Evolutionary conservation across 2,329 filamentous ascomycete species (phyloP).

Genomic region (Chaetomium olivaceum): DNA sequence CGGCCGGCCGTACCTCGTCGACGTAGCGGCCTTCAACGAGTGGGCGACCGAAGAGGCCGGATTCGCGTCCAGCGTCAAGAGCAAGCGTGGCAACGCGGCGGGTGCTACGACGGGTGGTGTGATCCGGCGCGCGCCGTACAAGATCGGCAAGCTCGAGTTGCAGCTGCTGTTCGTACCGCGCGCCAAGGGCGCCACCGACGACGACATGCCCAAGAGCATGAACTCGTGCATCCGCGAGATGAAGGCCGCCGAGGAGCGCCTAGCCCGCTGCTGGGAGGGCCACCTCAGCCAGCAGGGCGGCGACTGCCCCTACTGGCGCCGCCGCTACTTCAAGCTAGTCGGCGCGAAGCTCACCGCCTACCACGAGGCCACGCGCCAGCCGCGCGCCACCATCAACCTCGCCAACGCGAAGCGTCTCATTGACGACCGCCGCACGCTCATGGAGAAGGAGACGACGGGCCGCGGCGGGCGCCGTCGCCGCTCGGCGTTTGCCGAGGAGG

Average conservation of each 20-base stretch:
- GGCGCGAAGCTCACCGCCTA: constrained; percentile 92
- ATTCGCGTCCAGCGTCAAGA: constrained; percentile 85
- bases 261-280: constrained; percentile 79
- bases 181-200: constrained; percentile 80
- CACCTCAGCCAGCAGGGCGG: constrained; percentile 94
- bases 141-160: constrained; percentile 89
- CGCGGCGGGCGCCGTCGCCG: constrained; percentile 79
- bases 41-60: constrained; percentile 87
- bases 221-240: constrained; percentile 93
- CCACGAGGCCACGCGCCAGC: constrained; percentile 92
- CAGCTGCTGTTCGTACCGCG: constrained; percentile 94
- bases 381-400: constrained; percentile 94
- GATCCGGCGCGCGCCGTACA: constrained; percentile 88
- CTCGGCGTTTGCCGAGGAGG: constrained; percentile 95
- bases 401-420: constrained; percentile 91
- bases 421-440: constrained; percentile 82
- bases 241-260: constrained; percentile 81
- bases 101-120: constrained; percentile 40
- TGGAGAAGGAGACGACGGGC: constrained; percentile 77
- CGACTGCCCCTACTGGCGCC: constrained; percentile 97
- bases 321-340: constrained; percentile 92
- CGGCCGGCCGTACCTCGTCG: constrained; percentile 81
- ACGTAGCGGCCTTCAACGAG: constrained; percentile 96
- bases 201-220: constrained; percentile 99
- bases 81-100: constrained; percentile 72